Evolutionary conservation across 139 green algal genomes (phyloP), one percentile per base, ranked within the genome.

Genomic region (Bryopsis sp.): DNA sequence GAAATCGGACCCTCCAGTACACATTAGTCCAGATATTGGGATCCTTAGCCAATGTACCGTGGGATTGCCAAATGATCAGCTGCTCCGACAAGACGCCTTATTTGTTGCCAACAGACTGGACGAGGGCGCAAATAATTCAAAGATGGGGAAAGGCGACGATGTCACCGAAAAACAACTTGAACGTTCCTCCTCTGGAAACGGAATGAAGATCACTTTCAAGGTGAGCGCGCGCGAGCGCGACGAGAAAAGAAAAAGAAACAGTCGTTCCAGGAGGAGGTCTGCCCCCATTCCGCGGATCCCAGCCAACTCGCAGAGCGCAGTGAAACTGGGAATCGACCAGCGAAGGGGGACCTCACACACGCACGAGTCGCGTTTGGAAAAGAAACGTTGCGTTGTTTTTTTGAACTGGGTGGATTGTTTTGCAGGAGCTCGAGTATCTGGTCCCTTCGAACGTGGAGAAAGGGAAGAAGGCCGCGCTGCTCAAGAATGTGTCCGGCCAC

Each of bases 401-500:
- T 19, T 19, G 19, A 11, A 31, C 54, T 19, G n/a, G n/a, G 8
- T 36, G 24, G 22, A 36, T 31, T 31, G 59, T 46, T 24, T 3
- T 50, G 64, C 61, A 86, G 77, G 47, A 78, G 2, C 37, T 90
- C 1, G 71, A 73, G 0, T 90, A 87, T 59, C 75, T 73, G 2
- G 82, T 92, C 3, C 38, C 72, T 1, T 82, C 81, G 38, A 81
- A 71, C 43, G 64, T 64, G 3, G 77, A 88, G 19, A 85, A 81
- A 66, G 72, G 70, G 22, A 72, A 81, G 43, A 72, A 68, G 22
- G 64, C 82, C 2, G 81, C 35, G 39, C 68, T 92, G 39, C 75
- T 93, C 47, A 79, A 81, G 35, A 48, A 66, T 3, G 76, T 93
- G 11, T 70, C 48, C 29, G 87, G 85, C 38, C 89, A 71, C 39